phyloP scores from a whole-genome alignment of 345 rosid species.

The Acer negundo region DNA sequence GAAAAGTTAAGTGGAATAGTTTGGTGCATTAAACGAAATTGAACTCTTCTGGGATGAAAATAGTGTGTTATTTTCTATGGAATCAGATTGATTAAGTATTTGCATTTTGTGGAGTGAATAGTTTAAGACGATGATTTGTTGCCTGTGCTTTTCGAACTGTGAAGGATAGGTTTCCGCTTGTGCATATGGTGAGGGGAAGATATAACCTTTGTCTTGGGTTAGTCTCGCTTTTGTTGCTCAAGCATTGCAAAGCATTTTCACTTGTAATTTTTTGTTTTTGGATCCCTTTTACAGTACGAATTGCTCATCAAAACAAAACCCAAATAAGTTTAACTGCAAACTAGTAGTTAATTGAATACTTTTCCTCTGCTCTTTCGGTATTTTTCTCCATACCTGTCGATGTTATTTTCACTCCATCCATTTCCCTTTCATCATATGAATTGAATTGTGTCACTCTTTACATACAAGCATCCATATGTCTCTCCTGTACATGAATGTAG shows the following conservation, averaged over 20 bases:
- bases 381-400: neutral
- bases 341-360: neutral
- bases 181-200: neutral
- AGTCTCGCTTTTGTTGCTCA: neutral
- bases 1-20: neutral
- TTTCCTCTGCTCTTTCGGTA: neutral
- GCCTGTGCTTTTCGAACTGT: neutral
- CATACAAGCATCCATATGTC: neutral
- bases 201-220: neutral
- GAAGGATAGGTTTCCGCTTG: neutral
- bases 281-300: neutral
- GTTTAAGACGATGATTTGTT: neutral
- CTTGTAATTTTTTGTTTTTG: neutral
- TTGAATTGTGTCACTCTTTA: no score
- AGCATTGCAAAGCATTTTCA: neutral
- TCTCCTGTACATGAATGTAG: neutral
- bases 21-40: neutral
- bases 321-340: neutral
- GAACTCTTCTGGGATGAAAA: neutral
- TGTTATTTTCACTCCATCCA: neutral
- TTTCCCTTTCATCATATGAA: neutral
- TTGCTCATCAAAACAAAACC: neutral
- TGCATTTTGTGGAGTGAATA: neutral
- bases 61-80: neutral
- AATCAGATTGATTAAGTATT: neutral